Percentiles rank a stretch among this genome's conserved stretches.
Evolutionary conservation across 2,329 filamentous ascomycete genomes (phyloP).

Genomic region (Fusarium burgessii): DNA sequence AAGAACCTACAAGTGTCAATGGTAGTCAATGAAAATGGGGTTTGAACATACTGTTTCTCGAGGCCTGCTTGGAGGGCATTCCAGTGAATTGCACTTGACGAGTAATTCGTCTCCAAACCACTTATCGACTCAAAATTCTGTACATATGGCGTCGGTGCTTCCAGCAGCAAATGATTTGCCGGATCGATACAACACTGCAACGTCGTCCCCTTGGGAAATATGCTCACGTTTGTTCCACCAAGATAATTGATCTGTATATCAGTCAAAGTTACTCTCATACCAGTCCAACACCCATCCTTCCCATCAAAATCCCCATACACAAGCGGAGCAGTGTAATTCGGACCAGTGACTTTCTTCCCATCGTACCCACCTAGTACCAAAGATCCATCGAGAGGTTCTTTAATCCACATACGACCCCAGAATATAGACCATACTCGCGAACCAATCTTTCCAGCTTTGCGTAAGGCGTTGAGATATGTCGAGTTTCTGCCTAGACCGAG

Average conservation of each 20-base stretch:
- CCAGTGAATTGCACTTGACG: slow-evolving; percentile 34
- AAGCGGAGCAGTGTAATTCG: slow-evolving; percentile 46
- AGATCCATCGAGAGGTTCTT: slow-evolving; percentile 46
- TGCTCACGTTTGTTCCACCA: slow-evolving; percentile 43
- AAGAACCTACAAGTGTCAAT: slow-evolving; percentile 33
- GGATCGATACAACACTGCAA: slow-evolving; percentile 50
- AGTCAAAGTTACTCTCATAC: slow-evolving; percentile 40
- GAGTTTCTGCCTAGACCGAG: slow-evolving; percentile 50
- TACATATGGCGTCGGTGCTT: slow-evolving; percentile 41
- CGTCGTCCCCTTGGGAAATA: slow-evolving; percentile 42
- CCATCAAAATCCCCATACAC: slow-evolving; percentile 29
- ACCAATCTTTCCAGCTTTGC: slow-evolving; percentile 38
- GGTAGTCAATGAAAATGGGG: rapidly evolving
- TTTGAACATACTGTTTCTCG: slow-evolving; percentile 14
- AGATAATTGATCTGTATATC: slow-evolving; percentile 47
- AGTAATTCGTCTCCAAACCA: neutral
- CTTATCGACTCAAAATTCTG: slow-evolving; percentile 37
- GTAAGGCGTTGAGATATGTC: slow-evolving; percentile 47
- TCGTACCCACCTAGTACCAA: slow-evolving; percentile 52
- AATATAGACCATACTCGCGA: slow-evolving; percentile 53
- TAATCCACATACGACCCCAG: slow-evolving; percentile 51
- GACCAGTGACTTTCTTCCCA: slow-evolving; percentile 46
- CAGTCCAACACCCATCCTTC: slow-evolving; percentile 36
- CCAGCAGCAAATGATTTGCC: slow-evolving; percentile 47
- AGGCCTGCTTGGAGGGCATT: slow-evolving; percentile 28